A percentile compares a stretch with the other conserved stretches of the same genome.
phyloP scores from a whole-genome alignment of 148 eudicot species.

The Simmondsia chinensis region DNA sequence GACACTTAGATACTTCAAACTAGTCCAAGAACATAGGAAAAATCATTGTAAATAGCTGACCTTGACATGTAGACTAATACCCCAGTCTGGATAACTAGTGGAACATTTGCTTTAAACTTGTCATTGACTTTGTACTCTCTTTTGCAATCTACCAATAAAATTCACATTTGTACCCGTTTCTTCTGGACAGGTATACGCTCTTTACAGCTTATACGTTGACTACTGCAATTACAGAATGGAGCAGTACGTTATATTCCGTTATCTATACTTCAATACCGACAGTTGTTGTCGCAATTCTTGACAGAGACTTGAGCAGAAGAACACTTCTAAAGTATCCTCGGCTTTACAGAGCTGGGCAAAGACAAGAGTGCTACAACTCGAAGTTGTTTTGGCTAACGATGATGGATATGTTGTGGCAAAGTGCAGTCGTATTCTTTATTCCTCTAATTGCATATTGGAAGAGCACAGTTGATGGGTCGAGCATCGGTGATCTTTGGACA shows the following conservation, averaged over 20 bases:
- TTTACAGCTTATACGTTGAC: slow-evolving; percentile 75
- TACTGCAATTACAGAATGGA: slow-evolving; percentile 97
- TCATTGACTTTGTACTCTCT: too few relatives aligned
- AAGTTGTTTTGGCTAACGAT: slow-evolving; percentile 82
- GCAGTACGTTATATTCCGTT: slow-evolving; percentile 78
- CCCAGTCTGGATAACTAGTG: too few relatives aligned
- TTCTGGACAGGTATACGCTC: slow-evolving; percentile 64
- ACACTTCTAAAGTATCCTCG: slow-evolving; percentile 71
- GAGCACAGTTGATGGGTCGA: slow-evolving; percentile 51
- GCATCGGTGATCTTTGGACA: slow-evolving; percentile 95
- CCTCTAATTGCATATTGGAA: slow-evolving; percentile 75
- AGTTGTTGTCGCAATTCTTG: slow-evolving; percentile 75
- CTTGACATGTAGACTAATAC: too few relatives aligned
- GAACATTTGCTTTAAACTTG: too few relatives aligned
- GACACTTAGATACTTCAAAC: too few relatives aligned
- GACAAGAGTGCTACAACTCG: slow-evolving; percentile 68
- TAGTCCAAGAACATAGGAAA: too few relatives aligned
- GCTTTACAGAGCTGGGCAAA: slow-evolving; percentile 83
- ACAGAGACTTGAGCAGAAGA: slow-evolving; percentile 80
- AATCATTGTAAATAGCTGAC: too few relatives aligned
- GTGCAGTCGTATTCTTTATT: slow-evolving; percentile 60
- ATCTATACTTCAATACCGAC: slow-evolving; percentile 89
- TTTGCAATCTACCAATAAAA: too few relatives aligned
- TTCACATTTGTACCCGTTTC: too few relatives aligned
- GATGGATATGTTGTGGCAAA: slow-evolving; percentile 89